Base-by-base conservation (phyloP, 345 rosid genomes). In the Populus tremula region DNA sequence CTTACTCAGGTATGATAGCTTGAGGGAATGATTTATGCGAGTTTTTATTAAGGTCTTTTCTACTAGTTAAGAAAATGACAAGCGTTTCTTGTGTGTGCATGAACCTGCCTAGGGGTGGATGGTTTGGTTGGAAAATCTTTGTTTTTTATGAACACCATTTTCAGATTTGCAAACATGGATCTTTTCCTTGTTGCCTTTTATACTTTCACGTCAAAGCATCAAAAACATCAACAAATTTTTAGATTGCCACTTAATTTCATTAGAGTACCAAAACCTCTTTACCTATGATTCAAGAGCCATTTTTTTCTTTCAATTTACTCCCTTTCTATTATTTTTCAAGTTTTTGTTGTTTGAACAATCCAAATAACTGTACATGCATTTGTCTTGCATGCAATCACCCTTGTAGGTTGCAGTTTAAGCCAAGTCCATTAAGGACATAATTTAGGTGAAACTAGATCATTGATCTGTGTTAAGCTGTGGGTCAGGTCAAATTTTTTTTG, bases 1-100 rank as follows among this genome's bases (percentile, higher is more conserved):
- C 99, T 96, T 78, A 92, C 95, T 70, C 94, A 94, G 99, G 99
- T 96, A 72, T 41, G 29, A 10, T 21, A 23, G 25, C 27, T 4
- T 3, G n/a, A 33, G 35, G 35, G 23, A 49, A 0, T 49, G 54
- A 64, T 33, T 2, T 39, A 6, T n/a, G 8, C 21, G 38, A 21
- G 12, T 66, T 17, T 65, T 63, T 49, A 20, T 27, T 50, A 29
- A 27, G 25, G 76, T 64, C 65, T 16, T 65, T 2, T 6, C 3
- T 20, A 17, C 29, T 70, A 70, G 33, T 41, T 17, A 78, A 50
- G 49, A 41, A 9, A 69, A 18, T 18, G 8, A 65, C 8, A 10
- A 77, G 9, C 31, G 9, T 47, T 45, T 25, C 27, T 71, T 71
- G 11, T 65, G 17, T 43, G 47, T 53, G 43, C 43, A 14, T 45